Evolutionary conservation across 352 stramenopile genomes (phyloP).

Genomic region (Pythium sp.): DNA sequence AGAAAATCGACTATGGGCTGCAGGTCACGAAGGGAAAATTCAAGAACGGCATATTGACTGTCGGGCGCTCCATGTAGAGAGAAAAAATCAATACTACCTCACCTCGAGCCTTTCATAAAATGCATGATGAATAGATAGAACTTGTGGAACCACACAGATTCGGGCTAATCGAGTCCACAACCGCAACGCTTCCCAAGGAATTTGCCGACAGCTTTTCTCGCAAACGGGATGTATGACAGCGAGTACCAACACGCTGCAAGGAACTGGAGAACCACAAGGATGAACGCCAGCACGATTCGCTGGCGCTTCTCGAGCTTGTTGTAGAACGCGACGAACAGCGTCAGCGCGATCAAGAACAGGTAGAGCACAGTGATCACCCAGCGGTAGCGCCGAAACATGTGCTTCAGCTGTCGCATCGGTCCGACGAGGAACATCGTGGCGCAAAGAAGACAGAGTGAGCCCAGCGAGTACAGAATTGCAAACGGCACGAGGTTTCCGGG

Average conservation of each 20-base stretch:
- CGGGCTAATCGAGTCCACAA: not conserved
- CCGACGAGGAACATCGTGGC: slow-evolving; percentile 35
- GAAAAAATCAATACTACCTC: too few relatives aligned
- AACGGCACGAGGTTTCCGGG: slow-evolving; percentile 28
- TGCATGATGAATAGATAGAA: slow-evolving; percentile 6
- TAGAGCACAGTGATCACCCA: slow-evolving; percentile 45
- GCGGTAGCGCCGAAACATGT: slow-evolving; percentile 58
- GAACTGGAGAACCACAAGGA: slow-evolving; percentile 69
- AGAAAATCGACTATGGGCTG: slow-evolving; percentile 70
- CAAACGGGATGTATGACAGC: slow-evolving; percentile 80
- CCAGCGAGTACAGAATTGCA: slow-evolving; percentile 47
- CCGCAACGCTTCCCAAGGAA: slow-evolving; percentile 12
- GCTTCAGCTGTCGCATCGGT: slow-evolving; percentile 53
- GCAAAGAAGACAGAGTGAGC: slow-evolving; percentile 36
- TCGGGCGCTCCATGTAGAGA: slow-evolving; percentile 30
- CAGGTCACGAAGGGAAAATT: slow-evolving; percentile 75
- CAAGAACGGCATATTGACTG: slow-evolving; percentile 72
- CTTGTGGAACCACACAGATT: not conserved
- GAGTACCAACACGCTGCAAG: slow-evolving; percentile 75
- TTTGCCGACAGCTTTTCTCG: slow-evolving; percentile 31
- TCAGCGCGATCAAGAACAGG: slow-evolving; percentile 37
- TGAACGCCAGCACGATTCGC: slow-evolving; percentile 42
- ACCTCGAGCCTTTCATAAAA: not conserved
- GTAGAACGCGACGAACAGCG: slow-evolving; percentile 40
- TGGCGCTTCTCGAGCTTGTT: slow-evolving; percentile 8